Percentiles rank a stretch among this genome's conserved stretches.
These are phyloP conservation scores for Lachnellula occidentalis DNA, from an alignment of 2,329 filamentous ascomycete genomes.

Conservation along the genomic window DNA sequence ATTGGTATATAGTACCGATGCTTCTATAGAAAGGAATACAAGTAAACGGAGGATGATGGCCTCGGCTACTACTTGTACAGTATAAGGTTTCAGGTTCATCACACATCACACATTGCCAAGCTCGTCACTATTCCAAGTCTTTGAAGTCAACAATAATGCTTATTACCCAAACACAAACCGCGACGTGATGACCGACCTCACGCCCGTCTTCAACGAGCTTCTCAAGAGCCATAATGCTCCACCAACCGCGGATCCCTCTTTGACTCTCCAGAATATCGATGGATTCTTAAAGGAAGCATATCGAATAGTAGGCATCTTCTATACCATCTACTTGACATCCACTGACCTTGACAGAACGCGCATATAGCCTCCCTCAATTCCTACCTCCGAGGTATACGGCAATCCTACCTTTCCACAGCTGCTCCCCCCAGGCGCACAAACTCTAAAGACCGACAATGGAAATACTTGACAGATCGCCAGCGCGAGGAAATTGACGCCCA, in stretches of 20 bases:
- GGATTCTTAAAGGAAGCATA: conserved; percentile 93
- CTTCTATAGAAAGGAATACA: too few species aligned
- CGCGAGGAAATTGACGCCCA: conserved; percentile 83
- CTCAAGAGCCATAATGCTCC: conserved; percentile 54
- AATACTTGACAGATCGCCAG: conserved; percentile 65
- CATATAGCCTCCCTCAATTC: conserved; percentile 75
- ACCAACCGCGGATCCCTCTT: conserved; percentile 34
- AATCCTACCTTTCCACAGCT: conserved; percentile 83
- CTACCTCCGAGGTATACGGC: conserved; percentile 78
- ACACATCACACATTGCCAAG: background rate
- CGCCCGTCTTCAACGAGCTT: conserved; percentile 62
- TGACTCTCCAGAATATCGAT: conserved; percentile 54
- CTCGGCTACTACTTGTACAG: too few species aligned
- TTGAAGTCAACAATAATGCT: background rate
- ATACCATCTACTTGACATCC: conserved; percentile 14
- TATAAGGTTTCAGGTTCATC: background rate
- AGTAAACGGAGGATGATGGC: too few species aligned
- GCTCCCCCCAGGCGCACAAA: conserved; percentile 48
- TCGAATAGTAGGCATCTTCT: conserved; percentile 62
- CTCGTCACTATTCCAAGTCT: background rate
- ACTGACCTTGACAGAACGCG: conserved; percentile 55
- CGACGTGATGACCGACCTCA: conserved; percentile 53
- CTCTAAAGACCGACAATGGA: conserved; percentile 26
- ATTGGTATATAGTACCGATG: too few species aligned
- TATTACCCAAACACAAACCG: background rate